Conservation (phyloP, 768 basidiomycete species). For the Suillus hirtellus region DNA sequence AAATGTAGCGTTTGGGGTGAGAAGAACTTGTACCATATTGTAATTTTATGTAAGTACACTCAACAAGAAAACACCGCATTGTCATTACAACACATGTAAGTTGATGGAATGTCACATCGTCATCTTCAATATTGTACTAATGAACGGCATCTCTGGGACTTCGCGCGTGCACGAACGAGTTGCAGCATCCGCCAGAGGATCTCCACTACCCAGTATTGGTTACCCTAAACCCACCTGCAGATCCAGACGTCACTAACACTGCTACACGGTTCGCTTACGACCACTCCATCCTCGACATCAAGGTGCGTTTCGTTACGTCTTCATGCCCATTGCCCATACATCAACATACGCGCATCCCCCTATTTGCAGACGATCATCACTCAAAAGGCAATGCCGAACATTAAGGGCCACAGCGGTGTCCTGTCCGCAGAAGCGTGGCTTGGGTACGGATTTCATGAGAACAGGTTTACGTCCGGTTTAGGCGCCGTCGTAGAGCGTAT, state of each 20-base stretch:
- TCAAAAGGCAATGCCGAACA: conserved; percentile 51
- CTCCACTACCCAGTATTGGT: conserved; percentile 64
- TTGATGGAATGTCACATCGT: not conserved
- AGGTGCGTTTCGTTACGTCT: conserved; percentile 33
- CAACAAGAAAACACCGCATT: not conserved
- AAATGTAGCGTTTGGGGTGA: not conserved
- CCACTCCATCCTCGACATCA: conserved; percentile 64
- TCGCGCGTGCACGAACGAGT: conserved; percentile 56
- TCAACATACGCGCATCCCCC: not conserved
- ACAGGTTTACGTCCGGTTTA: conserved; percentile 59
- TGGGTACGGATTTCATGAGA: conserved; percentile 82
- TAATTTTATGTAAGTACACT: not conserved
- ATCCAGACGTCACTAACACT: conserved; percentile 46
- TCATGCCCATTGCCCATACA: conserved; percentile 1
- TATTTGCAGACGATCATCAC: conserved; percentile 49
- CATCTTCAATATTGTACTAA: not conserved
- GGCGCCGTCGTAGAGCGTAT: conserved; percentile 33
- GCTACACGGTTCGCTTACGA: conserved; percentile 60
- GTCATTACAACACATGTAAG: conserved; percentile 39
- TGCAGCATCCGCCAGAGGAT: conserved; percentile 63
- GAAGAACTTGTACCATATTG: not conserved
- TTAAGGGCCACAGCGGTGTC: conserved; percentile 61
- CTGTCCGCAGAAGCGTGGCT: conserved; percentile 68
- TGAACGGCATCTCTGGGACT: conserved; percentile 41
- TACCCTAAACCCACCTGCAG: conserved; percentile 67